Conservation (phyloP, 208 protist genomes). For the Leishmania arabica region DNA sequence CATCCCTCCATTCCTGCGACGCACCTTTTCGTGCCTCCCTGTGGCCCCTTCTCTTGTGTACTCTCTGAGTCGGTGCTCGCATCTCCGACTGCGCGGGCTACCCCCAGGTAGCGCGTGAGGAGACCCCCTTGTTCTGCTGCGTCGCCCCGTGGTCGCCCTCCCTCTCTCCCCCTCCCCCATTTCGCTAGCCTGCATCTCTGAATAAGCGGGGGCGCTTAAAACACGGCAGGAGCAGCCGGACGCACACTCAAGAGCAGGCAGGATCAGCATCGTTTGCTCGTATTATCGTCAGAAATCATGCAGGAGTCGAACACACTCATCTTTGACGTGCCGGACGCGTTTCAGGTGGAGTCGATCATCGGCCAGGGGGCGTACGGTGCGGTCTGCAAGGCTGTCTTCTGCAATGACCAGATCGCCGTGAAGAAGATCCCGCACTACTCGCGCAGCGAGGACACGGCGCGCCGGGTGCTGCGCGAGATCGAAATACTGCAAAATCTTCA, state of each 20-base stretch:
- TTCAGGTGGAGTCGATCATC: slow-evolving; percentile 90
- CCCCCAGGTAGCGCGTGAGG: too few species aligned
- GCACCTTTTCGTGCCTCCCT: too few species aligned
- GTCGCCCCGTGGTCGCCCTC: too few species aligned
- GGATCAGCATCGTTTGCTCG: neutral
- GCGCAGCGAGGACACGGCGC: slow-evolving; percentile 77
- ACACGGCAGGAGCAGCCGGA: neutral
- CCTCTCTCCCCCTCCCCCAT: neutral
- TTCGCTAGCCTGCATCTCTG: neutral
- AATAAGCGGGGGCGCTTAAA: neutral
- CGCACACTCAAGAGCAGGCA: neutral
- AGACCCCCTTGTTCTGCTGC: too few species aligned
- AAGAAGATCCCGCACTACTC: slow-evolving; percentile 93
- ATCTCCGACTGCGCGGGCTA: neutral
- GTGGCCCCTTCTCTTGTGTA: neutral
- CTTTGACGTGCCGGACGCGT: slow-evolving; percentile 88
- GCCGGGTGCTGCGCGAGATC: slow-evolving; percentile 89
- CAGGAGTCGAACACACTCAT: slow-evolving; percentile 58
- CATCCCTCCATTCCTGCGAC: neutral
- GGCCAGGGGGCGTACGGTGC: slow-evolving; percentile 93
- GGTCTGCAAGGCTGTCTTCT: slow-evolving; percentile 91
- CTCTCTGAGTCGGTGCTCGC: neutral
- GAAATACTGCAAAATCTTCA: slow-evolving; percentile 86
- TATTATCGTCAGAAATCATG: slow-evolving; percentile 8
- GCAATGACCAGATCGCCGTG: slow-evolving; percentile 77